Conservation (phyloP, 2,329 filamentous ascomycete genomes). For the Cordyceps pruinosa region DNA sequence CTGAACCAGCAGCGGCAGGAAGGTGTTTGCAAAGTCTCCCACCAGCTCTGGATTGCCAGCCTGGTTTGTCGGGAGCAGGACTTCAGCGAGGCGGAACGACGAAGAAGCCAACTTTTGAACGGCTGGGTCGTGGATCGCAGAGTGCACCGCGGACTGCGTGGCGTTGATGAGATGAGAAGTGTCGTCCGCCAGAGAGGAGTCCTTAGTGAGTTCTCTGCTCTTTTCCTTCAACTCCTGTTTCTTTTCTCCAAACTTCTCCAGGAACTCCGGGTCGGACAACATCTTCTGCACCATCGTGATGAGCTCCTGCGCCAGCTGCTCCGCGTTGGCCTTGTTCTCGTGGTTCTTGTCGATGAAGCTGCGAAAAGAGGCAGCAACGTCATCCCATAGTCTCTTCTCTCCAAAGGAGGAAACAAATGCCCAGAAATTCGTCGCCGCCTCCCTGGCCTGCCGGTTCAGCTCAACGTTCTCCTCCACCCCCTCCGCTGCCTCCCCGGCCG, state of each 20-base stretch:
- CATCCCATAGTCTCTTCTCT: slow-evolving; percentile 65
- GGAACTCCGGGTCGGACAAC: slow-evolving; percentile 78
- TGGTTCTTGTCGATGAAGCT: slow-evolving; percentile 62
- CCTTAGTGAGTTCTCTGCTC: slow-evolving; percentile 56
- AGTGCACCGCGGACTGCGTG: slow-evolving; percentile 57
- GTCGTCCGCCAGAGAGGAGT: slow-evolving; percentile 64
- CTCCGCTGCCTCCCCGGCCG: slow-evolving; percentile 58
- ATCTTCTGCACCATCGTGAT: slow-evolving; percentile 72
- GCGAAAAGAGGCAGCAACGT: slow-evolving; percentile 61
- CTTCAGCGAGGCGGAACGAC: slow-evolving; percentile 57
- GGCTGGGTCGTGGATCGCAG: slow-evolving; percentile 65
- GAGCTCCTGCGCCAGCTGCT: slow-evolving; percentile 66
- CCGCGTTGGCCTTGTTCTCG: slow-evolving; percentile 73
- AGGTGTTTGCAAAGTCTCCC: slow-evolving; percentile 50
- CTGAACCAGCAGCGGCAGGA: slow-evolving; percentile 70
- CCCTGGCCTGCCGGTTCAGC: slow-evolving; percentile 66
- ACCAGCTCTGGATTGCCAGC: slow-evolving; percentile 4
- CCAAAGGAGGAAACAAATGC: slow-evolving; percentile 73
- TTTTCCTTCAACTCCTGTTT: slow-evolving; percentile 45
- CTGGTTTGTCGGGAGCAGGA: slow-evolving; percentile 60
- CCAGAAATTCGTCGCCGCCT: slow-evolving; percentile 76
- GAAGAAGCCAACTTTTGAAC: slow-evolving; percentile 63
- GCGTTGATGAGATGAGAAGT: slow-evolving; percentile 66
- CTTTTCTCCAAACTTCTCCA: slow-evolving; percentile 60
- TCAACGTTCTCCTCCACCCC: slow-evolving; percentile 64